These are phyloP conservation scores for Nannizziopsis barbatae DNA, from an alignment of 2,329 filamentous ascomycete species.

Conservation along the genomic window DNA sequence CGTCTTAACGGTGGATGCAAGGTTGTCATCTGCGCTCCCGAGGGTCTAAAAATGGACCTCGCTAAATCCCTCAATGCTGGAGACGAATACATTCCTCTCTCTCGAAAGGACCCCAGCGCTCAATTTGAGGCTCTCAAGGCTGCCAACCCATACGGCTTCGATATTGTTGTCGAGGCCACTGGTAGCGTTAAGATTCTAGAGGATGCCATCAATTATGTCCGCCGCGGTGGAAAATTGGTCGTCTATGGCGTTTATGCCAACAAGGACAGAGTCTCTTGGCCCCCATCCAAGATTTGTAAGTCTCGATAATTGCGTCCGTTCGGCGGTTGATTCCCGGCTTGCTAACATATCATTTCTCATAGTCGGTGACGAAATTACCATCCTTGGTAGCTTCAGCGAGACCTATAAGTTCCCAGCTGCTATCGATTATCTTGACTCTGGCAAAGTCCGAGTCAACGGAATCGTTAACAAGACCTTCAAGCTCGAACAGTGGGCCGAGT, in stretches of 20 bases:
- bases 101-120: conserved; percentile 41
- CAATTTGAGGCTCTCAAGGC: conserved; percentile 53
- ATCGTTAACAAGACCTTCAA: conserved; percentile 64
- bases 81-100: conserved; percentile 40
- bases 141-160: conserved; percentile 60
- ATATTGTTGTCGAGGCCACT: conserved; percentile 61
- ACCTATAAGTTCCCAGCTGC: conserved; percentile 58
- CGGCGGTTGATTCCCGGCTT: conserved; percentile 9
- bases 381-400: conserved; percentile 62
- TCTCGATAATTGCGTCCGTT: conserved; percentile 14
- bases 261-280: conserved; percentile 53
- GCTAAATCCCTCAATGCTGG: conserved; percentile 42
- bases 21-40: conserved; percentile 57
- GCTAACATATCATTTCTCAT: conserved; percentile 11
- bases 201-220: conserved; percentile 59
- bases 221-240: conserved; percentile 58
- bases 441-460: conserved; percentile 43
- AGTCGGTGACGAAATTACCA: conserved; percentile 55
- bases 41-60: conserved; percentile 59
- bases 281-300: conserved; percentile 60
- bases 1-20: conserved; percentile 56
- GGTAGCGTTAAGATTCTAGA: conserved; percentile 59
- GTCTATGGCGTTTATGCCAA: conserved; percentile 61
- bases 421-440: conserved; percentile 42
- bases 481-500: conserved; percentile 61